phyloP scores from a whole-genome alignment of 2,329 filamentous ascomycete genomes.

The Eutypa lata region DNA sequence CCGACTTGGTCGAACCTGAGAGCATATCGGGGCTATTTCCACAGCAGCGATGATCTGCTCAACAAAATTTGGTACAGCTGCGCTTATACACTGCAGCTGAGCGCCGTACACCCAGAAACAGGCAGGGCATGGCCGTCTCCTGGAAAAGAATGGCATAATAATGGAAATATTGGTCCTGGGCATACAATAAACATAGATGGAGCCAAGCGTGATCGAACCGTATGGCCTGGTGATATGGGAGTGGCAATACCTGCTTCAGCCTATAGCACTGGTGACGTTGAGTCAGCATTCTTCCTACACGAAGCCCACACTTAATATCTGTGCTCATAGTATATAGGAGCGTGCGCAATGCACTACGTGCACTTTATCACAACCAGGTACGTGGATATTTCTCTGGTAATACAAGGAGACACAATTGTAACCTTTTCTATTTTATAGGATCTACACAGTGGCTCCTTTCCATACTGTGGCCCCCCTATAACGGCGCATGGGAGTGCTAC shows the following conservation, averaged over 20 bases:
- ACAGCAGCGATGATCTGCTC: slow-evolving; percentile 46
- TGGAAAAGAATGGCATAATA: slow-evolving; percentile 22
- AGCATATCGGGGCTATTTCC: slow-evolving; percentile 52
- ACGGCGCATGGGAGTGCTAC: slow-evolving; percentile 20
- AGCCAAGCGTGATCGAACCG: slow-evolving; percentile 51
- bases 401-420: background rate
- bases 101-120: slow-evolving; percentile 21
- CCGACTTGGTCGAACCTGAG: slow-evolving; percentile 43
- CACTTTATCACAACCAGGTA: slow-evolving; percentile 33
- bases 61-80: slow-evolving; percentile 56
- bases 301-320: background rate
- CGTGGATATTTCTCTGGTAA: slow-evolving; percentile 1
- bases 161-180: slow-evolving; percentile 24
- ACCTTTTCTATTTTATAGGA: slow-evolving; percentile 5
- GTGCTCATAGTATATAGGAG: slow-evolving; percentile 27
- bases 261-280: slow-evolving; percentile 46
- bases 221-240: slow-evolving; percentile 58
- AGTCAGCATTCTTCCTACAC: slow-evolving; percentile 12
- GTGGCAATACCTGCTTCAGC: slow-evolving; percentile 48
- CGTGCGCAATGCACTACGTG: slow-evolving; percentile 41
- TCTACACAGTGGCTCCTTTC: slow-evolving; percentile 18
- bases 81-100: slow-evolving; percentile 47
- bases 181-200: slow-evolving; percentile 40
- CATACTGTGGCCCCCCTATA: slow-evolving; percentile 24
- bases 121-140: slow-evolving; percentile 27